Conservation (phyloP, 2,329 filamentous ascomycete species). For the Alternaria angustiovoidea region DNA sequence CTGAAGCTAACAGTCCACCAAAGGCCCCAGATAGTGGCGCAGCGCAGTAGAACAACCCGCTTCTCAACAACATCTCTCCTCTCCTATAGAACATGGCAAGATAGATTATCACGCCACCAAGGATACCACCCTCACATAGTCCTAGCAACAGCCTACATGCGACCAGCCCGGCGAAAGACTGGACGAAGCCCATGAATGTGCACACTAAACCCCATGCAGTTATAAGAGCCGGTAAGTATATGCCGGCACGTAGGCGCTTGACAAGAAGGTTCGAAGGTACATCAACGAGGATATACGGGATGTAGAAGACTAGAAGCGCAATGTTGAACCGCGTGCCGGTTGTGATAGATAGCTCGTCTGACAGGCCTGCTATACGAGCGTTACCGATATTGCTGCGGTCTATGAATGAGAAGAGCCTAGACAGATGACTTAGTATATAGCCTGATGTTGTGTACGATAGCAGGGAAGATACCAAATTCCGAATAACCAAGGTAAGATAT, state of each 20-base stretch:
- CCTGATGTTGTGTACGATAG: not conserved
- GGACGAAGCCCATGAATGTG: conserved; percentile 54
- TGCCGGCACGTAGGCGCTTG: conserved; percentile 52
- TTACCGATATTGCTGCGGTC: conserved; percentile 56
- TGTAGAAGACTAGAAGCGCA: conserved; percentile 56
- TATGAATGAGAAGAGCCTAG: conserved; percentile 56
- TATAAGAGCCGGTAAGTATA: conserved; percentile 52
- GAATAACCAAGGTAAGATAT: conserved; percentile 58
- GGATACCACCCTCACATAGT: conserved; percentile 53
- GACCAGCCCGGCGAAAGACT: conserved; percentile 52
- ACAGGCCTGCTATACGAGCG: conserved; percentile 54
- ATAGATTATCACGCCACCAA: conserved; percentile 54
- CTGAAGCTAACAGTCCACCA: conserved; percentile 55
- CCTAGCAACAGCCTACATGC: conserved; percentile 53
- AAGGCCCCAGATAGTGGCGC: conserved; percentile 53
- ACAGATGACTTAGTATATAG: not conserved
- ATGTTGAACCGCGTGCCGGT: conserved; percentile 54
- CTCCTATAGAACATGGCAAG: conserved; percentile 54
- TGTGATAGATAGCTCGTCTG: conserved; percentile 50
- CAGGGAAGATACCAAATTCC: conserved; percentile 46
- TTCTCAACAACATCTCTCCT: conserved; percentile 52
- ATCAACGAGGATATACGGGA: conserved; percentile 54
- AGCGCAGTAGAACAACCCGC: conserved; percentile 50
- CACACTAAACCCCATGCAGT: conserved; percentile 53
- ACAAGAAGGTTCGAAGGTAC: conserved; percentile 54